Evolutionary conservation across 2,329 filamentous ascomycete genomes (phyloP), one percentile per base, ranked within the genome.

Genomic region (Aspergillus pseudoviridinutans): DNA sequence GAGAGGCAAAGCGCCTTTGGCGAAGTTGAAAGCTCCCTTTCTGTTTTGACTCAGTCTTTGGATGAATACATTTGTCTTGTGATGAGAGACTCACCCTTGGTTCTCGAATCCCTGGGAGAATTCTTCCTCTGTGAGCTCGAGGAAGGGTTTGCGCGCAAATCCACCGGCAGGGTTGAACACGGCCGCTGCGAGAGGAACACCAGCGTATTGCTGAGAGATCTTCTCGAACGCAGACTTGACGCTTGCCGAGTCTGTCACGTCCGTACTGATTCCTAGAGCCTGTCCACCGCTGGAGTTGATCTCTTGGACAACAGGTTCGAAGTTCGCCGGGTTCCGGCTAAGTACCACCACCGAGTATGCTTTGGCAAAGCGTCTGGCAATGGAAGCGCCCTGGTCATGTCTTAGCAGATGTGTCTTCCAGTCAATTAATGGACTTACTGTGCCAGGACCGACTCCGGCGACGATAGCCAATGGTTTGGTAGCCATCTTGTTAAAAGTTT

Each of bases 21-120:
- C 85, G 72, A 96, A 96, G 65, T 87, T 76, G 72, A 91, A 91
- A 28, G 89, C 87, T 12, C 90, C 91, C 41, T 73, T 71, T 47
- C 75, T 77, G 53, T 57, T 52, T 50, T 6, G 50, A 25, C 46
- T 38, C 5, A 38, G 32, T 7, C 32, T 17, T 6, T 38, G 32
- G 14, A 7, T 38, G 14, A 17, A 17, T 38, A 6, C 27, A 4
- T 61, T 25, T 32, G 49, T 24, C n/a, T 61, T 22, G 28, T n/a
- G 29, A 9, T 32, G 28, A 27, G 20, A 51, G 50, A 58, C 77
- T 61, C 71, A 82, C 80, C 75, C 78, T 60, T 79, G 80, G 38
- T 81, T 79, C 28, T 80, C 75, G 56, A 79, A 79, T 2, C 80
- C 79, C 12, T 70, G 72, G 38, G 74, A 70, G 66, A 87, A 87